These are phyloP conservation scores for Rosa chinensis DNA, from an alignment of 306 rosid genomes.

Conservation along the genomic window DNA sequence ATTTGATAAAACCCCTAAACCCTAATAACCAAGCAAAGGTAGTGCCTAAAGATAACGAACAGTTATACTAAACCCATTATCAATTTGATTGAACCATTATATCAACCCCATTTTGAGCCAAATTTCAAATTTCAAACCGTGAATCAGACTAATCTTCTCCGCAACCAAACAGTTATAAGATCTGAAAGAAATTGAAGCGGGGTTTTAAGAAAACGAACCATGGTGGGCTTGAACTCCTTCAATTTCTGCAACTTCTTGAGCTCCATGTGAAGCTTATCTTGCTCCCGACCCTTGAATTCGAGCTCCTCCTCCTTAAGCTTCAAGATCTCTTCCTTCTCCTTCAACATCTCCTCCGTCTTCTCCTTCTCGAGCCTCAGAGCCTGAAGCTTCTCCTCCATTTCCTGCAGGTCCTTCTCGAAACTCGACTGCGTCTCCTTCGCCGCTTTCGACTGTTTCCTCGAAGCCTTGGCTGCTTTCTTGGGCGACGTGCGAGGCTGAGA, in stretches of 20 bases:
- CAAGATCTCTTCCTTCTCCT: slow-evolving; percentile 67
- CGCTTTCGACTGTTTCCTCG: slow-evolving; percentile 54
- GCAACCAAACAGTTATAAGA: too few relatives aligned
- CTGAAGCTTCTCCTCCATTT: slow-evolving; percentile 75
- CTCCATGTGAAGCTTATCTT: slow-evolving; percentile 75
- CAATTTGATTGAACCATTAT: not conserved
- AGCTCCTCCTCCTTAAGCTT: slow-evolving; percentile 78
- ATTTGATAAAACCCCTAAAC: not conserved
- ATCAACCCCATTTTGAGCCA: not conserved
- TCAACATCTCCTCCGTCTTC: slow-evolving; percentile 75
- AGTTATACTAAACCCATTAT: not conserved
- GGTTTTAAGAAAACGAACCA: slow-evolving; percentile 43
- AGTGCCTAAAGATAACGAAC: slow-evolving; percentile 40
- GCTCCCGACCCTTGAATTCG: slow-evolving; percentile 46
- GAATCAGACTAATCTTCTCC: not conserved
- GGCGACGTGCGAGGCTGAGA: slow-evolving; percentile 44
- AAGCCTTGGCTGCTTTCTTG: slow-evolving; percentile 46
- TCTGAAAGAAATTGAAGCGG: not conserved
- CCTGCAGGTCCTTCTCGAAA: slow-evolving; percentile 69
- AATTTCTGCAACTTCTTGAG: slow-evolving; percentile 74
- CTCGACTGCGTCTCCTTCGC: slow-evolving; percentile 22
- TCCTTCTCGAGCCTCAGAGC: slow-evolving; percentile 70
- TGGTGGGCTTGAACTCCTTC: slow-evolving; percentile 86
- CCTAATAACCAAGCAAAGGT: slow-evolving; percentile 12
- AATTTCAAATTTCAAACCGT: not conserved